Percentiles rank a stretch among this genome's conserved stretches.
phyloP scores from a whole-genome alignment of 2,329 filamentous ascomycete species.

The Plectosphaerella sp. region DNA sequence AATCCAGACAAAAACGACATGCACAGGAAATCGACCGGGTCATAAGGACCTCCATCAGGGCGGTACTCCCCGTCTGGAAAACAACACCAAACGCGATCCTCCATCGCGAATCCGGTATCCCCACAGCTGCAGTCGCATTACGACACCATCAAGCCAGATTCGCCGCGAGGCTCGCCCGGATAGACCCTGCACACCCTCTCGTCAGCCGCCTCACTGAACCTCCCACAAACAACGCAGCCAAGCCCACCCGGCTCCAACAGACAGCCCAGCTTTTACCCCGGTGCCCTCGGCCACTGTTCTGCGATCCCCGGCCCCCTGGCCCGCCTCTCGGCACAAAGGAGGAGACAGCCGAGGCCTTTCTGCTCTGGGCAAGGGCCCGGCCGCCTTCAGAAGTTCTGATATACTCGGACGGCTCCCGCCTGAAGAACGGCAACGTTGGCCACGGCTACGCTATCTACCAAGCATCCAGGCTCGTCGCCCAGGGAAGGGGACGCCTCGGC shows the following conservation, averaged over 20 bases:
- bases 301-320: no score
- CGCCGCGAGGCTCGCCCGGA: neutral
- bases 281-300: neutral
- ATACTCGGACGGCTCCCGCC: neutral
- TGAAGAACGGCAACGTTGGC: neutral
- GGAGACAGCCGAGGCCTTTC: neutral
- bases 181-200: neutral
- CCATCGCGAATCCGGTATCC: neutral
- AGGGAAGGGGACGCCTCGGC: neutral
- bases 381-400: neutral
- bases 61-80: neutral
- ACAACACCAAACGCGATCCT: neutral
- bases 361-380: neutral
- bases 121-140: neutral
- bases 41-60: neutral
- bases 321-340: no score
- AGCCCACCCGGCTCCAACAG: neutral
- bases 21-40: neutral
- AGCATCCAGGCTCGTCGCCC: neutral
- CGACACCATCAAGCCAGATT: neutral
- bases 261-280: neutral
- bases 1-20: neutral
- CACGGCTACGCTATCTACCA: neutral
- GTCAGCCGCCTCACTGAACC: neutral
- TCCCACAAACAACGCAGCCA: neutral